These are phyloP conservation scores for Stylosanthes scabra DNA, from an alignment of 331 rosid genomes.

Conservation along the genomic window DNA sequence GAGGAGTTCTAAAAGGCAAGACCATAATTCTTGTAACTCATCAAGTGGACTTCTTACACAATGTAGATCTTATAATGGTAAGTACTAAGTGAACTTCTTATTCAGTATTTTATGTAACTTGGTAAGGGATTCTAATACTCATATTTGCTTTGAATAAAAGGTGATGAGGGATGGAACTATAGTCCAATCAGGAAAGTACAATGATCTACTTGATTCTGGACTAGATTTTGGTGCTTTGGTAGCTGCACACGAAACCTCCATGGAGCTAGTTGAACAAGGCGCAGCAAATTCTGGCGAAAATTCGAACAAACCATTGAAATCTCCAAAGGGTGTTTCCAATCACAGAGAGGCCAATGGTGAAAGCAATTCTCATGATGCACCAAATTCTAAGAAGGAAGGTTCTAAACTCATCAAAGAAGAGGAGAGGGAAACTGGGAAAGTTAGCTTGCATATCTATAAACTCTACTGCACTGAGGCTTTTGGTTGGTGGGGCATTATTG, in stretches of 20 bases:
- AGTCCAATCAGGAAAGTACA: constrained; percentile 80
- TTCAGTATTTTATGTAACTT: background rate
- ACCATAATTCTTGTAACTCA: constrained; percentile 86
- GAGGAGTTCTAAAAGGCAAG: constrained; percentile 77
- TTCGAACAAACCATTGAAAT: constrained; percentile 45
- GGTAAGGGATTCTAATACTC: constrained; percentile 20
- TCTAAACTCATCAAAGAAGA: constrained; percentile 90
- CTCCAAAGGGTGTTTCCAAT: constrained; percentile 43
- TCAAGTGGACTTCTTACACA: constrained; percentile 93
- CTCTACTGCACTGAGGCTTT: constrained; percentile 82
- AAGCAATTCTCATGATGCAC: constrained; percentile 57
- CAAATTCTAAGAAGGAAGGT: constrained; percentile 54
- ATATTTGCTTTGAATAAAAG: constrained; percentile 43
- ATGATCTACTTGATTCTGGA: constrained; percentile 60
- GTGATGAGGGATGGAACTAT: constrained; percentile 86
- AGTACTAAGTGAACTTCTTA: constrained; percentile 5
- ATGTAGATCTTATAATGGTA: constrained; percentile 80
- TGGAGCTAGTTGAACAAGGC: constrained; percentile 84
- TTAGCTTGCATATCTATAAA: constrained; percentile 67
- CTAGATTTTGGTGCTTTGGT: constrained; percentile 80
- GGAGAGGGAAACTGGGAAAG: constrained; percentile 85
- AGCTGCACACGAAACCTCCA: constrained; percentile 85
- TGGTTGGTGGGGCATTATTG: constrained; percentile 75
- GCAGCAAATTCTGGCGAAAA: constrained; percentile 40
- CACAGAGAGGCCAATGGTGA: constrained; percentile 53